Conservation (phyloP, 768 basidiomycete species). For the Pulveroboletus sp. region DNA sequence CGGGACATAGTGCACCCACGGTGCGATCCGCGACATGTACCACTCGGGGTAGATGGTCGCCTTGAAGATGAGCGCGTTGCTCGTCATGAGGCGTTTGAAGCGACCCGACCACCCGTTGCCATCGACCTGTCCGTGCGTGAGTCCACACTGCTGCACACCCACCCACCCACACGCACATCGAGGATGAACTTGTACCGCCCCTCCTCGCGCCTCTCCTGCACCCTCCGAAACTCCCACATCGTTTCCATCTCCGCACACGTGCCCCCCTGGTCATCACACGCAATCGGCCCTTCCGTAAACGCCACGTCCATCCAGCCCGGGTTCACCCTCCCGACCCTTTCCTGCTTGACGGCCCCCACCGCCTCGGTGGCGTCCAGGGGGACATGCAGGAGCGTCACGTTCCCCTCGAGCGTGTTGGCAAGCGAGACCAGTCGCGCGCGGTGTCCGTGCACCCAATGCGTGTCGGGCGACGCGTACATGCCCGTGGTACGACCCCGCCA, state of each 20-base stretch:
- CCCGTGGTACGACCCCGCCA: constrained; percentile 82
- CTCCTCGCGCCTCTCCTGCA: constrained; percentile 45
- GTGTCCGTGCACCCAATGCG: constrained; percentile 51
- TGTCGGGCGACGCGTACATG: constrained; percentile 38
- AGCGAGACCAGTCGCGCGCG: constrained; percentile 45
- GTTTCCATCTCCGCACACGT: constrained; percentile 42
- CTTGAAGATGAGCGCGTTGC: constrained; percentile 65
- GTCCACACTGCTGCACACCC: not conserved
- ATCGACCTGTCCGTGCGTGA: constrained; percentile 37
- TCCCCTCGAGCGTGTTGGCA: constrained; percentile 41
- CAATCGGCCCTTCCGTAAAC: constrained; percentile 44
- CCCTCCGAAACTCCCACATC: constrained; percentile 49
- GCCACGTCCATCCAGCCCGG: constrained; percentile 61
- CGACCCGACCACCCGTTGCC: constrained; percentile 71
- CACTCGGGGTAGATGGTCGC: constrained; percentile 73
- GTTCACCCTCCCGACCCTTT: constrained; percentile 42
- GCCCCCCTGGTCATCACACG: constrained; percentile 33
- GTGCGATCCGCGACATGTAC: constrained; percentile 54
- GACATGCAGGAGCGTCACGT: constrained; percentile 37
- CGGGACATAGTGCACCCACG: constrained; percentile 77
- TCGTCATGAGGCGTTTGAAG: constrained; percentile 62
- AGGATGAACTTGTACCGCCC: constrained; percentile 60
- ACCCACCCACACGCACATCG: constrained; percentile 41
- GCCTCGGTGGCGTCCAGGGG: constrained; percentile 22
- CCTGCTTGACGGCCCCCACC: constrained; percentile 37